Percentiles rank a stretch among this genome's conserved stretches.
These are phyloP conservation scores for Ceratobasidium sp. DNA, from an alignment of 1,284 basidiomycete species.

Conservation along the genomic window DNA sequence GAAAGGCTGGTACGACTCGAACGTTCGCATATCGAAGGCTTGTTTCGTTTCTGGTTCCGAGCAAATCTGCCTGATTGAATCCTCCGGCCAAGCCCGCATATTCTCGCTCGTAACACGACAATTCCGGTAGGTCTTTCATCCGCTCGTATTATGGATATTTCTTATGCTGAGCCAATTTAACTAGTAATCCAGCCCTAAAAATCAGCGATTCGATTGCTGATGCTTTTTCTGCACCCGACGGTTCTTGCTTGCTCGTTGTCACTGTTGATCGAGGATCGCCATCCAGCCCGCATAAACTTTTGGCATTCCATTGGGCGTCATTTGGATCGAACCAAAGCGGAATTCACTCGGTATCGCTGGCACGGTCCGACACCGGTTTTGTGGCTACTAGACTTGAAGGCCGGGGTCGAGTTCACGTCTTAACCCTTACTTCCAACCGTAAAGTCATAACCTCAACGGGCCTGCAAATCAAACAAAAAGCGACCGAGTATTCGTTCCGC, in stretches of 20 bases:
- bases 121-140: slow-evolving; percentile 44
- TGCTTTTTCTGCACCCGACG: slow-evolving; percentile 44
- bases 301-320: slow-evolving; percentile 68
- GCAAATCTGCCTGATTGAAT: slow-evolving; percentile 49
- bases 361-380: slow-evolving; percentile 52
- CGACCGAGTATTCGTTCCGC: slow-evolving; percentile 68
- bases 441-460: slow-evolving; percentile 60
- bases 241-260: slow-evolving; percentile 34
- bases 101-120: slow-evolving; percentile 46
- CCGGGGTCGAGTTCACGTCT: slow-evolving; percentile 61
- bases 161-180: background rate
- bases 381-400: slow-evolving; percentile 64
- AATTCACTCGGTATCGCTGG: slow-evolving; percentile 54
- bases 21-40: slow-evolving; percentile 27
- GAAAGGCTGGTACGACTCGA: slow-evolving; percentile 46
- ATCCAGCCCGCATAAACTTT: slow-evolving; percentile 49
- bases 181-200: slow-evolving; percentile 2
- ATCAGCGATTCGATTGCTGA: slow-evolving; percentile 11
- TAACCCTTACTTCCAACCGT: slow-evolving; percentile 58
- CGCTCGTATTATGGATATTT: background rate
- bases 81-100: slow-evolving; percentile 45
- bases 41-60: slow-evolving; percentile 47
- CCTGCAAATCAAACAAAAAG: slow-evolving; percentile 67
- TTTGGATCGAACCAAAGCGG: slow-evolving; percentile 66
- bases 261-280: background rate